Conservation (phyloP, 441 rosid genomes). For the Jatropha multifida region DNA sequence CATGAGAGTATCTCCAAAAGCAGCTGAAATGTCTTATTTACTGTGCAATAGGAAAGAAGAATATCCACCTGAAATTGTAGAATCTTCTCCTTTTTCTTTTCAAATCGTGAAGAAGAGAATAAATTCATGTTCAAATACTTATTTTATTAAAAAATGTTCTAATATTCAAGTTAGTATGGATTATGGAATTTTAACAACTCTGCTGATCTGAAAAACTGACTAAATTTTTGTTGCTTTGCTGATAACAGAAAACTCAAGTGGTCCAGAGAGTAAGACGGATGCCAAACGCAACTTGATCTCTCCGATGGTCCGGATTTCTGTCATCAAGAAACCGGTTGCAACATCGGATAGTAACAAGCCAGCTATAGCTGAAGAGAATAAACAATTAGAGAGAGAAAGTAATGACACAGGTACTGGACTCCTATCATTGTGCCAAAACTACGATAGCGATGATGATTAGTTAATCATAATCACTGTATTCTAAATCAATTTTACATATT, state of each 20-base stretch:
- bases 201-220: neutral
- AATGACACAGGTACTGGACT: conserved; percentile 33
- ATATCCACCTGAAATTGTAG: too few species aligned
- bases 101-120: too few species aligned
- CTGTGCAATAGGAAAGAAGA: too few species aligned
- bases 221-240: neutral
- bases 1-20: too few species aligned
- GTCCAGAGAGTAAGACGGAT: conserved; percentile 20
- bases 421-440: conserved; percentile 54
- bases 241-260: conserved; percentile 37
- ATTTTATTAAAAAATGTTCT: neutral
- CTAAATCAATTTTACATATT: too few species aligned
- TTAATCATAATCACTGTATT: neutral
- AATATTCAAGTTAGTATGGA: neutral
- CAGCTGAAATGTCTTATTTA: too few species aligned
- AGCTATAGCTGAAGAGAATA: conserved; percentile 27
- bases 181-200: neutral
- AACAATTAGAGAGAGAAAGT: conserved; percentile 25
- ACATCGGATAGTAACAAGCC: conserved; percentile 12
- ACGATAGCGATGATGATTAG: conserved; percentile 46
- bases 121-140: too few species aligned
- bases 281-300: conserved; percentile 32
- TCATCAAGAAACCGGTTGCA: conserved; percentile 47
- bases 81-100: too few species aligned
- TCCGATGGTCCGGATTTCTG: conserved; percentile 38